These are phyloP conservation scores for Kwoniella shivajii DNA, from an alignment of 1,284 basidiomycete species.

Conservation along the genomic window DNA sequence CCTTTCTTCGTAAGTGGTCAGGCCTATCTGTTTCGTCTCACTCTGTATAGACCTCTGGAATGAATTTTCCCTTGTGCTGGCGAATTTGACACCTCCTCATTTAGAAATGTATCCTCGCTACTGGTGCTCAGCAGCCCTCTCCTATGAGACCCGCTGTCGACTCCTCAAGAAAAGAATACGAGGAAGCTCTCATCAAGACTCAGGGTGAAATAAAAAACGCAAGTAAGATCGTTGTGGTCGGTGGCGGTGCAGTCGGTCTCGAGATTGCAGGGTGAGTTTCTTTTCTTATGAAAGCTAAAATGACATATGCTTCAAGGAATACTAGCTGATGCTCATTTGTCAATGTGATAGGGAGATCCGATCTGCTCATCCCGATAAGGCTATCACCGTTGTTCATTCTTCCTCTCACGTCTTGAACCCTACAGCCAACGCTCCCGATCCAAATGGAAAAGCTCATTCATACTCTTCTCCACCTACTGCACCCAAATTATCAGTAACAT, in stretches of 20 bases:
- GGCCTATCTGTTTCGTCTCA: not conserved
- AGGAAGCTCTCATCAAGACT: constrained; percentile 27
- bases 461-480: constrained; percentile 30
- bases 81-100: not conserved
- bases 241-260: constrained; percentile 56
- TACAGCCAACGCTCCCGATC: constrained; percentile 8
- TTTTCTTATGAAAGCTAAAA: not conserved
- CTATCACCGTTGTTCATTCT: constrained; percentile 49
- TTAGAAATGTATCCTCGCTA: constrained; percentile 47
- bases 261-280: constrained; percentile 55
- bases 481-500: constrained; percentile 35
- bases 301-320: too few relatives aligned
- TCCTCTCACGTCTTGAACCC: constrained; percentile 33
- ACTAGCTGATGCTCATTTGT: not conserved
- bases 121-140: constrained; percentile 45
- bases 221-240: constrained; percentile 49
- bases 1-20: constrained; percentile 48
- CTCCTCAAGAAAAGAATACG: constrained; percentile 27
- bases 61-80: not conserved
- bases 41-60: not conserved
- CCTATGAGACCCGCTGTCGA: constrained; percentile 47
- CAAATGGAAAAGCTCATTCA: constrained; percentile 13
- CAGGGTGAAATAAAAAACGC: constrained; percentile 46
- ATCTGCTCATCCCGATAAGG: constrained; percentile 33
- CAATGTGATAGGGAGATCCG: constrained; percentile 34